A percentile compares a stretch with the other conserved stretches of the same genome.
Conservation (phyloP, 2,329 filamentous ascomycete genomes). For the Dactylella cylindrospora region DNA sequence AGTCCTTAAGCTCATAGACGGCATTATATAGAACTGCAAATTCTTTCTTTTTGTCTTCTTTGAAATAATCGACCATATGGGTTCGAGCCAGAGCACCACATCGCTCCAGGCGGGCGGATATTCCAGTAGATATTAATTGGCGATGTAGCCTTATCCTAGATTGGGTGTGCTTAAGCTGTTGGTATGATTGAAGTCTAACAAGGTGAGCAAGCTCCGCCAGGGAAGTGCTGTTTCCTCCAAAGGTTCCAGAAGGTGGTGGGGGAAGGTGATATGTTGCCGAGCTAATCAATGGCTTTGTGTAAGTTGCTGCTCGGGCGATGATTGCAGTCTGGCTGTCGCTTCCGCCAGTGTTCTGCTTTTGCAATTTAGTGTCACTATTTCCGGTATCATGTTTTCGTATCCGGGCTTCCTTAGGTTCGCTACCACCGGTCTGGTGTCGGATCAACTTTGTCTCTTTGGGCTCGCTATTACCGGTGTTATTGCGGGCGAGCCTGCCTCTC, state of each 20-base stretch:
- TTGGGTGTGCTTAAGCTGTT: slow-evolving; percentile 75
- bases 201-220: slow-evolving; percentile 76
- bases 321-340: slow-evolving; percentile 42
- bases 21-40: slow-evolving; percentile 76
- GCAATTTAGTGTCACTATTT: slow-evolving; percentile 39
- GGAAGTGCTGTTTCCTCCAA: slow-evolving; percentile 67
- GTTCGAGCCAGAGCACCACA: slow-evolving; percentile 74
- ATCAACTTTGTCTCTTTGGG: slow-evolving; percentile 38
- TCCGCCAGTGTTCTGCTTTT: slow-evolving; percentile 39
- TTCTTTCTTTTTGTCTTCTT: slow-evolving; percentile 73
- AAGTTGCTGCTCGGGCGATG: slow-evolving; percentile 33
- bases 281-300: slow-evolving; percentile 43
- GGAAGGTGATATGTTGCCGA: slow-evolving; percentile 36
- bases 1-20: slow-evolving; percentile 75
- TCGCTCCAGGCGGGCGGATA: slow-evolving; percentile 72
- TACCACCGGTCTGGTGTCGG: slow-evolving; percentile 40
- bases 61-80: slow-evolving; percentile 75
- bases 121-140: slow-evolving; percentile 71
- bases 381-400: slow-evolving; percentile 42
- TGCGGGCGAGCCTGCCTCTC: slow-evolving; percentile 28
- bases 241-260: slow-evolving; percentile 52
- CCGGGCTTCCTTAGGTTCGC: slow-evolving; percentile 42
- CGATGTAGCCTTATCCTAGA: slow-evolving; percentile 72
- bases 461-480: slow-evolving; percentile 42
- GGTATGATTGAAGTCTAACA: slow-evolving; percentile 75